Conservation (phyloP, 345 rosid species). For the Salix udensis region DNA sequence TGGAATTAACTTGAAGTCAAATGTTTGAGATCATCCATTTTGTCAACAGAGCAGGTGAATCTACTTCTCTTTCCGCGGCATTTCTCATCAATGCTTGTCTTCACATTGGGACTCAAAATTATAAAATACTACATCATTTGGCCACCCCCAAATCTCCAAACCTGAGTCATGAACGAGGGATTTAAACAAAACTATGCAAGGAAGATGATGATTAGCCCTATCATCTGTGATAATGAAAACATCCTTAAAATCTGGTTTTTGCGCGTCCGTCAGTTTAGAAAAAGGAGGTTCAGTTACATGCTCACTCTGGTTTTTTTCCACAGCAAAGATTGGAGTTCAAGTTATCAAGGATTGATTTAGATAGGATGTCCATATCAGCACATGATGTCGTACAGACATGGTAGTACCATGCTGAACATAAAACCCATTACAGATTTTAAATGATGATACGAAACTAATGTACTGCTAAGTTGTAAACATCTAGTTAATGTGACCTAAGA, state of each 20-base stretch:
- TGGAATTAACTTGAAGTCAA: too few relatives aligned
- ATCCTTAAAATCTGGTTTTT: too few relatives aligned
- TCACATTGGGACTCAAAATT: not conserved
- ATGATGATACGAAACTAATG: too few relatives aligned
- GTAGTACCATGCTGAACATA: too few relatives aligned
- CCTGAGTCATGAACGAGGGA: too few relatives aligned
- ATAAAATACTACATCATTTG: not conserved
- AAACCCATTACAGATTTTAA: too few relatives aligned
- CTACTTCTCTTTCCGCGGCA: constrained; percentile 2
- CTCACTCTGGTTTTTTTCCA: not conserved
- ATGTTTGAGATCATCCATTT: not conserved
- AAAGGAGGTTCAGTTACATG: not conserved
- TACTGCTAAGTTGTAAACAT: too few relatives aligned
- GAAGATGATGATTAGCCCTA: too few relatives aligned
- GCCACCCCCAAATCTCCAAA: not conserved
- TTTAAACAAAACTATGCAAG: too few relatives aligned
- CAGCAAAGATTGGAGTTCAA: not conserved
- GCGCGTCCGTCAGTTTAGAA: not conserved
- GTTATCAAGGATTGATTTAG: not conserved
- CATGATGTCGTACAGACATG: not conserved
- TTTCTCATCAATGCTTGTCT: constrained; percentile 17
- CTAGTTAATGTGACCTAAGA: too few relatives aligned
- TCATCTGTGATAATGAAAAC: too few relatives aligned
- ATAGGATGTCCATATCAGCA: not conserved
- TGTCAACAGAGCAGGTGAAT: constrained; percentile 38